Evolutionary conservation across 208 protist species (phyloP).

Genomic region (Novymonas esmeraldas): DNA sequence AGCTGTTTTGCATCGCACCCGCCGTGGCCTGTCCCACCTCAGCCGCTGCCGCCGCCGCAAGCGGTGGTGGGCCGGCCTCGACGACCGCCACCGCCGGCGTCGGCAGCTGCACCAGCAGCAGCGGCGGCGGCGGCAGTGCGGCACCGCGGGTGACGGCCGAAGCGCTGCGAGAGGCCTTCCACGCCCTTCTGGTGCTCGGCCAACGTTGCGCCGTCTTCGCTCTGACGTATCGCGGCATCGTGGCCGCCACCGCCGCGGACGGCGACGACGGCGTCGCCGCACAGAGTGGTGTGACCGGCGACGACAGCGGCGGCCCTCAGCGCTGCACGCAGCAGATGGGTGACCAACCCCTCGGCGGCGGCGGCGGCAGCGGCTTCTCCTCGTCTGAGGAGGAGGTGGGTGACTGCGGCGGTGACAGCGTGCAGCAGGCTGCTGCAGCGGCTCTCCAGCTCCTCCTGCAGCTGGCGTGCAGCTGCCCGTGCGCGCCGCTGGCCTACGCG

Average conservation of each 20-base stretch:
- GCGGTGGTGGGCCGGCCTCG: not conserved
- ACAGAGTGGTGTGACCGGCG: no score
- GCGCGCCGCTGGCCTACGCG: constrained; percentile 48
- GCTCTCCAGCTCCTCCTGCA: constrained; percentile 54
- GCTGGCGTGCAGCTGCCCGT: constrained; percentile 78
- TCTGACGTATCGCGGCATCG: constrained; percentile 29
- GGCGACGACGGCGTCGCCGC: not conserved
- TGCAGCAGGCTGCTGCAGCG: constrained; percentile 38
- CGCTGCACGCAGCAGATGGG: no score
- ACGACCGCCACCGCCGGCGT: not conserved
- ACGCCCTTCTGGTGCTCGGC: constrained; percentile 29
- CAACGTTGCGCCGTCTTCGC: constrained; percentile 35
- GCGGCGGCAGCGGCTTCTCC: not conserved
- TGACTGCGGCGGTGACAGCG: not conserved
- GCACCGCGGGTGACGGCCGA: constrained; percentile 7
- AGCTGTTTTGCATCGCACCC: constrained; percentile 19
- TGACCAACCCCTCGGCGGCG: no score
- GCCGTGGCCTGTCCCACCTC: no score
- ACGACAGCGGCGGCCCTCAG: no score
- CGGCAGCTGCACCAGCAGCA: not conserved
- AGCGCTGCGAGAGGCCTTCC: constrained; percentile 33
- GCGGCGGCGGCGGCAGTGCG: not conserved
- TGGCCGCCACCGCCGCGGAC: not conserved
- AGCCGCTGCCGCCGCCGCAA: no score
- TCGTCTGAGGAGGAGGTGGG: constrained; percentile 12